A percentile compares a stretch with the other conserved stretches of the same genome.
Evolutionary conservation across 2,329 filamentous ascomycete species (phyloP).

Genomic region (Pyrenophora seminiperda): DNA sequence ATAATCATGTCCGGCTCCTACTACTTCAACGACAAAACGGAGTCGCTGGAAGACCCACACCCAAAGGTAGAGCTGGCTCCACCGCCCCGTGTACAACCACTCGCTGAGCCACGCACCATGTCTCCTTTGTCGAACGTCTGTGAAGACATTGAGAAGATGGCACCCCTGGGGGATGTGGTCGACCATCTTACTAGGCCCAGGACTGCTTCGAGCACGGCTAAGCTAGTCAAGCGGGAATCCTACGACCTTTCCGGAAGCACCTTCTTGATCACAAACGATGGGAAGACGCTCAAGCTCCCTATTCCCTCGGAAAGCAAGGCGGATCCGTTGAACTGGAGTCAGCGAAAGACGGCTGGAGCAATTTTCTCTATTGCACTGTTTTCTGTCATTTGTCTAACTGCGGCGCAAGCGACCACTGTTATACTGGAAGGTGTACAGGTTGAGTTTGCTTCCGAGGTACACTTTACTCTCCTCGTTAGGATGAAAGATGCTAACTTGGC

Average conservation of each 20-base stretch:
- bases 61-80: constrained; percentile 23
- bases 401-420: constrained; percentile 27
- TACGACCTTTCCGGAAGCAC: constrained; percentile 32
- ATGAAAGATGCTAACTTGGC: background rate
- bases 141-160: too few species aligned
- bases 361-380: constrained; percentile 24
- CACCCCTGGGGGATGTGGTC: background rate
- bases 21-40: constrained; percentile 8
- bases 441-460: constrained; percentile 25
- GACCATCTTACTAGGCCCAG: background rate
- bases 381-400: constrained; percentile 21
- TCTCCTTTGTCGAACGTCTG: constrained; percentile 3
- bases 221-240: constrained; percentile 29
- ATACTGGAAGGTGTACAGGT: constrained; percentile 17
- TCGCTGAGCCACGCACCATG: constrained; percentile 18
- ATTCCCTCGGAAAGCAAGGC: constrained; percentile 30
- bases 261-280: constrained; percentile 32
- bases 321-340: constrained; percentile 35
- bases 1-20: constrained; percentile 5
- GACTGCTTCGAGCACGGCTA: background rate
- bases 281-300: constrained; percentile 30
- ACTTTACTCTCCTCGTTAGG: background rate
- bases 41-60: constrained; percentile 12
- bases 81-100: constrained; percentile 16
- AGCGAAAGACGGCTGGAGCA: constrained; percentile 27